Percentiles rank a stretch among this genome's conserved stretches.
Conservation (phyloP, 768 basidiomycete species). For the Russula olivacea region DNA sequence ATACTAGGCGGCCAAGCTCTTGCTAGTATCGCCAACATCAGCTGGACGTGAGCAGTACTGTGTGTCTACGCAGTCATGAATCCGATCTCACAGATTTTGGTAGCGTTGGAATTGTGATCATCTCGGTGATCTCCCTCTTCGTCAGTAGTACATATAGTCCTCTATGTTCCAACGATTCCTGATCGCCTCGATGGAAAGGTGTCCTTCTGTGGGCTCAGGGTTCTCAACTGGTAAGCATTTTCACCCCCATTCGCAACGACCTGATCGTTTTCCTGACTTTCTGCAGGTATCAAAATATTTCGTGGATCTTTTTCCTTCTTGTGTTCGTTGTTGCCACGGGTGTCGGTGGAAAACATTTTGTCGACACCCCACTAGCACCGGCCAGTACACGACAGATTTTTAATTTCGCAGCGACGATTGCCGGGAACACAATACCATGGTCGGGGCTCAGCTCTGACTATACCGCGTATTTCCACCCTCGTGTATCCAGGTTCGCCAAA, state of each 20-base stretch:
- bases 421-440: constrained; percentile 68
- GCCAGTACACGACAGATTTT: constrained; percentile 51
- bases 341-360: constrained; percentile 66
- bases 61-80: neutral
- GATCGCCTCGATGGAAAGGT: constrained; percentile 34
- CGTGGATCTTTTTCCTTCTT: constrained; percentile 73
- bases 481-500: constrained; percentile 47
- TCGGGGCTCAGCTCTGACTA: constrained; percentile 64
- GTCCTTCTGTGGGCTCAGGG: constrained; percentile 59
- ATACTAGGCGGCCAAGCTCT: constrained; percentile 61
- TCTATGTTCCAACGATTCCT: neutral
- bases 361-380: constrained; percentile 43
- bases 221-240: constrained; percentile 47
- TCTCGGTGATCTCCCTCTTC: constrained; percentile 59
- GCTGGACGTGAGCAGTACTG: constrained; percentile 41
- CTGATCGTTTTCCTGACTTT: neutral
- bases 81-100: neutral
- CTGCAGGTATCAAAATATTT: constrained; percentile 61
- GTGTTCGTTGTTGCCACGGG: constrained; percentile 67
- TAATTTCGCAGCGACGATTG: constrained; percentile 63
- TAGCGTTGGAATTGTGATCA: constrained; percentile 72
- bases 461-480: constrained; percentile 59
- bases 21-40: constrained; percentile 45
- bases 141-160: constrained; percentile 25
- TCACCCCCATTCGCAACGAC: neutral